Percentiles rank a stretch among this genome's conserved stretches.
Evolutionary conservation across 768 basidiomycete genomes (phyloP).

Genomic region (Tubosaeta sp.): DNA sequence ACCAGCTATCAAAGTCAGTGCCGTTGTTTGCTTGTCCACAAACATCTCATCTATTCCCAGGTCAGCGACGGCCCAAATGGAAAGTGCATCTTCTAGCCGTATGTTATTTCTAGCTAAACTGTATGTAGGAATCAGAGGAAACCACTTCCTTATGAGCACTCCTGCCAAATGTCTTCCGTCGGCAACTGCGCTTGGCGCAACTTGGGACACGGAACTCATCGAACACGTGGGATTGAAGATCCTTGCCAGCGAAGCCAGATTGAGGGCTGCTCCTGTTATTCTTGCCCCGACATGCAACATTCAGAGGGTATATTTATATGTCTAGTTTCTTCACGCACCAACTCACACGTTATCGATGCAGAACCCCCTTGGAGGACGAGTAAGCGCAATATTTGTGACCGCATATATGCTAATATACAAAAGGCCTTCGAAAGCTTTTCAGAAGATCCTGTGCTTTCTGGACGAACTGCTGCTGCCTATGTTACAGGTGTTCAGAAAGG

Average conservation of each 20-base stretch:
- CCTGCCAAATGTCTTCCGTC: slow-evolving; percentile 77
- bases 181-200: slow-evolving; percentile 71
- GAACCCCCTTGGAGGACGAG: slow-evolving; percentile 70
- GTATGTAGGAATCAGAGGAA: slow-evolving; percentile 50
- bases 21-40: slow-evolving; percentile 2
- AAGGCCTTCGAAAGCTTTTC: slow-evolving; percentile 77
- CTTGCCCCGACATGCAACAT: slow-evolving; percentile 85
- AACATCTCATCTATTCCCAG: slow-evolving; percentile 27
- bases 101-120: background rate
- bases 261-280: slow-evolving; percentile 62
- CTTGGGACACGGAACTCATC: slow-evolving; percentile 66
- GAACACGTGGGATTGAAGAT: slow-evolving; percentile 58
- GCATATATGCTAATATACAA: slow-evolving; percentile 7
- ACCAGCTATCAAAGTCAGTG: slow-evolving; percentile 59
- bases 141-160: slow-evolving; percentile 77
- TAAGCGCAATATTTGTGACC: slow-evolving; percentile 23
- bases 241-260: slow-evolving; percentile 68
- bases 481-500: slow-evolving; percentile 72
- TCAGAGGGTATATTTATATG: slow-evolving; percentile 51
- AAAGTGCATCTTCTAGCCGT: slow-evolving; percentile 17
- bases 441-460: slow-evolving; percentile 73
- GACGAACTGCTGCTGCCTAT: slow-evolving; percentile 65
- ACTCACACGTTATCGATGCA: slow-evolving; percentile 18
- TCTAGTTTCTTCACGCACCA: background rate
- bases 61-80: slow-evolving; percentile 83